Base-by-base conservation (phyloP, 2,329 filamentous ascomycete species). In the Claviceps capensis region DNA sequence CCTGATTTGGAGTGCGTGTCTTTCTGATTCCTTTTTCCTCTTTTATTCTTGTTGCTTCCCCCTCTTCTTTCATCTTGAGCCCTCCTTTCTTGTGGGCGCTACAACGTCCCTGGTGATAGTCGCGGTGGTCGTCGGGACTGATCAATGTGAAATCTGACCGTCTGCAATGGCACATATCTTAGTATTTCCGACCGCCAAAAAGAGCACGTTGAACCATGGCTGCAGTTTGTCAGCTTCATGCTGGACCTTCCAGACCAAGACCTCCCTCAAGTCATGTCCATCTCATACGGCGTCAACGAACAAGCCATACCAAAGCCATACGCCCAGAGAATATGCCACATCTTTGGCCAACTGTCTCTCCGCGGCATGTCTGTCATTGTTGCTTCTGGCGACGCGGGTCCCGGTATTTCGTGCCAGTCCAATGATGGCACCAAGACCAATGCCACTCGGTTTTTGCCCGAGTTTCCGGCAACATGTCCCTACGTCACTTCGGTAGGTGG, bases 251-350 rank as follows among this genome's bases (percentile, higher is more conserved):
- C 71, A 1, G 73, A 79, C 54, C 62, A 69, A 3, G 63, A 77
- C 17, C 69, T 87, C 0, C 83, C 85, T 0, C 73, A 77, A 3
- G 77, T 85, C 17, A 72, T 88, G 43, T 77, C 75, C 42, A 83
- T 81, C n/a, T 86, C 82, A 0, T 88, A 87, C 60, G 82, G 81
- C 26, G 82, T 85, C 57, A 73, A 82, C 47, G 84, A 88, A 61
- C 81, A 83, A 62, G 75, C 73, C 3, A 69, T 86, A 0, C 81
- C 82, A 0, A 65, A 67, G 22, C 67, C 71, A 3, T 86, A 86
- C 61, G 76, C 79, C 7, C 70, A 59, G 13, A 65, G 67, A 11
- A 63, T 70, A 13, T 74, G 76, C 59, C 72, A 77, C 52, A 75
- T 79, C 19, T 86, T 85, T 65, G 73, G 73, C 36, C 78, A 83